Base-by-base conservation (phyloP, 176 grass and related monocot species). In the Cocos nucifera region DNA sequence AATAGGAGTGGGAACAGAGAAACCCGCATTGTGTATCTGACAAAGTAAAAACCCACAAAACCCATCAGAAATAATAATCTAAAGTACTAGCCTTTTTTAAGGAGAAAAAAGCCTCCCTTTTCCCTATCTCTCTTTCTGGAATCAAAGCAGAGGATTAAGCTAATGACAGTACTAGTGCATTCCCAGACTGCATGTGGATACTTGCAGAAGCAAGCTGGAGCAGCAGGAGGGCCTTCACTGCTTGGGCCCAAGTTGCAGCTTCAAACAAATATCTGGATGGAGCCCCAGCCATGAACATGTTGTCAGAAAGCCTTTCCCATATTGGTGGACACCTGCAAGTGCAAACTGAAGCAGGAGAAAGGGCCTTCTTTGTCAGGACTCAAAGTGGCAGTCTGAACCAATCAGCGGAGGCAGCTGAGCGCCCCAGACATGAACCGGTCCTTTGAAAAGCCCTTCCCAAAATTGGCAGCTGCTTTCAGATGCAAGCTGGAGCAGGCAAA, bases 1-100 rank as follows among this genome's bases (percentile, higher is more conserved):
- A 69, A 98, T 98, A 62, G 93, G 93, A 4, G 93, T 98, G 15
- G 93, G 93, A 65, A 67, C 72, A 70, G 85, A 66, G 15, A 98
- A 98, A 70, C 93, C 93, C 28, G 84, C 93, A 64, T 78, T 78
- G 50, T 73, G 79, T 67, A 98, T 63, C 93, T 98, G 71, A 30
- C 67, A 30, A 49, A 82, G 60, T 9, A 68, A 63, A 54, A 72
- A 72, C 19, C 69, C 60, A 25, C 59, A 73, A 54, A 15, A 19
- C 59, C 68, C 39, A 60, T 59, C 28, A 73, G 58, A 49, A 35
- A 22, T 30, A 63, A 27, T 5, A 50, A 6, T 16, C 60, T 50
- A 22, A 48, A 62, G 35, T 39, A 10, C 7, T 12, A 39, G 8
- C 35, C 9, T 32, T 6, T 44, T 10, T 25, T 54, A 54, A 73